These are phyloP conservation scores for Chlorociboria aeruginascens DNA, from an alignment of 495 filamentous ascomycete genomes.

Conservation along the genomic window DNA sequence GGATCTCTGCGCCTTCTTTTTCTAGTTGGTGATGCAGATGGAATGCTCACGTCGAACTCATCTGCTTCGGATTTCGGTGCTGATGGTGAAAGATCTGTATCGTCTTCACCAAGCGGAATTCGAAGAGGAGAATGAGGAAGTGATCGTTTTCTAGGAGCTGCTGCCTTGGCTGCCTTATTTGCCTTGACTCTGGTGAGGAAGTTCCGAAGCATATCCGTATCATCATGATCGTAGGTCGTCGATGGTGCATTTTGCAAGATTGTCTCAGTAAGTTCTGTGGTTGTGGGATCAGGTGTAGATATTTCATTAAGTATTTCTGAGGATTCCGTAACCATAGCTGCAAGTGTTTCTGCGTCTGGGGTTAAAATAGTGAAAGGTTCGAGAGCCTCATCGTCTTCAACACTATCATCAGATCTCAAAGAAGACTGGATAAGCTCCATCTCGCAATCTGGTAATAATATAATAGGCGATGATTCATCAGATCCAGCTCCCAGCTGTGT, in stretches of 20 bases:
- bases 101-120: slow-evolving; percentile 25
- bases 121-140: slow-evolving; percentile 22
- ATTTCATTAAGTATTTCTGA: background rate
- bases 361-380: slow-evolving; percentile 5
- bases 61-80: slow-evolving; percentile 3
- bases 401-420: background rate
- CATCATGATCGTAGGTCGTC: slow-evolving; percentile 15
- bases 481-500: too few species aligned
- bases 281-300: slow-evolving; percentile 3
- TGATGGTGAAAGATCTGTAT: slow-evolving; percentile 20
- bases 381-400: slow-evolving; percentile 2
- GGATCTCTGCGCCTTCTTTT: slow-evolving; percentile 3
- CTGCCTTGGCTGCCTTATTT: slow-evolving; percentile 26
- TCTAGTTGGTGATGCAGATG: slow-evolving; percentile 7
- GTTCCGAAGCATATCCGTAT: slow-evolving; percentile 32
- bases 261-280: slow-evolving; percentile 1
- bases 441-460: background rate
- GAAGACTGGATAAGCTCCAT: background rate
- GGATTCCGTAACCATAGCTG: background rate
- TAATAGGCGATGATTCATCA: background rate
- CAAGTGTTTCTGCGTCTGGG: background rate
- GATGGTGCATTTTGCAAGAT: slow-evolving; percentile 3
- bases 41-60: slow-evolving; percentile 13
- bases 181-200: slow-evolving; percentile 34
- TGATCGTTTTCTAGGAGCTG: slow-evolving; percentile 22